Conservation (phyloP, 345 rosid genomes). For the Conringia planisiliqua region DNA sequence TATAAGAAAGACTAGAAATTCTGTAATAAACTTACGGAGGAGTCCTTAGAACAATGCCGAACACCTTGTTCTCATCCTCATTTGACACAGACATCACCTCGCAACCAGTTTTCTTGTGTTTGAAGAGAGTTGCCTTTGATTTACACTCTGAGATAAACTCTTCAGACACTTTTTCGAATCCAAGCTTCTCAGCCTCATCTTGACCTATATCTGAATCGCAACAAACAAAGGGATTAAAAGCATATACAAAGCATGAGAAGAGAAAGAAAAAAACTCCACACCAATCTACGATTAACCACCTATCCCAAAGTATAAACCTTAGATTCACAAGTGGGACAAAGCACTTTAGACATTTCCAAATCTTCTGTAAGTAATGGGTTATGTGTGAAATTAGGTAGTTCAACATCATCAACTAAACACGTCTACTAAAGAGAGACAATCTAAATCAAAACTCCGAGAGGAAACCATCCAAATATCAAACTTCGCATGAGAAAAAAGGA, state of each 20-base stretch:
- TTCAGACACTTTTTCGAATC: constrained; percentile 84
- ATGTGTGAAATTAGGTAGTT: background rate
- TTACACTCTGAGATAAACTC: constrained; percentile 87
- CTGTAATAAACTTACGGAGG: constrained; percentile 62
- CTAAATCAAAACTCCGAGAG: background rate
- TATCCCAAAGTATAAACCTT: background rate
- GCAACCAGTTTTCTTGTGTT: constrained; percentile 88
- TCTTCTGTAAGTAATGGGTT: background rate
- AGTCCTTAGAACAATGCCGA: constrained; percentile 80
- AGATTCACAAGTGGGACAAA: background rate
- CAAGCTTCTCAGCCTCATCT: constrained; percentile 72
- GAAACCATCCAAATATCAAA: background rate
- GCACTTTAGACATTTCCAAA: background rate
- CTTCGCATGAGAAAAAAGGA: background rate
- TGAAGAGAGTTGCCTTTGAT: constrained; percentile 76
- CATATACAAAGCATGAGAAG: background rate
- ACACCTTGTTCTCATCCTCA: constrained; percentile 85
- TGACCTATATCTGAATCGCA: constrained; percentile 41
- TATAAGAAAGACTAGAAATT: background rate
- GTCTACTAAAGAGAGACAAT: background rate
- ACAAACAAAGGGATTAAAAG: background rate
- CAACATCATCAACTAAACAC: background rate
- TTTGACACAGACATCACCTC: constrained; percentile 93
- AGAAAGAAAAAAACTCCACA: background rate
- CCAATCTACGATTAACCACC: background rate